These are phyloP conservation scores for Trypethelium eluteriae DNA, from an alignment of 495 filamentous ascomycete species.

Conservation along the genomic window DNA sequence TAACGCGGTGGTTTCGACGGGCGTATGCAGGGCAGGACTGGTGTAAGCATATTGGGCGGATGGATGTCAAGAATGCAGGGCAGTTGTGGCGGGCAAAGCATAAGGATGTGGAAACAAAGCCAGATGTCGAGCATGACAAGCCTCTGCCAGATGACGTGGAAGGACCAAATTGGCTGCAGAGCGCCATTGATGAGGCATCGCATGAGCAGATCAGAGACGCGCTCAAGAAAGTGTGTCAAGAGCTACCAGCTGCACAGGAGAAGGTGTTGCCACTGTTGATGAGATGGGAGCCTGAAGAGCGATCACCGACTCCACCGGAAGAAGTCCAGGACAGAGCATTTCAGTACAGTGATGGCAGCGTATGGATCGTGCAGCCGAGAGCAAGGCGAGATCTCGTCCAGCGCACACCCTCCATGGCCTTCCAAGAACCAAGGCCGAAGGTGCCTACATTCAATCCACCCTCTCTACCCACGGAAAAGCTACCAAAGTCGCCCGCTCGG, in stretches of 20 bases:
- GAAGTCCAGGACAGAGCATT: not conserved
- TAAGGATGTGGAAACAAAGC: not conserved
- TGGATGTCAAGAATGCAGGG: slow-evolving; percentile 2
- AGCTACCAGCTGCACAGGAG: not conserved
- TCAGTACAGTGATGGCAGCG: not conserved
- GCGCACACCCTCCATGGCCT: not conserved
- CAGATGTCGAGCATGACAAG: slow-evolving; percentile 1
- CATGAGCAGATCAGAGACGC: not conserved
- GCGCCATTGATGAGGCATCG: not conserved
- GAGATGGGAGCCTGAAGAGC: slow-evolving; percentile 8
- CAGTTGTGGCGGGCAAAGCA: slow-evolving; percentile 5
- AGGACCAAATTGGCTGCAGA: slow-evolving; percentile 4
- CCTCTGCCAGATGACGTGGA: slow-evolving; percentile 1
- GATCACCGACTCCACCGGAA: slow-evolving; percentile 5
- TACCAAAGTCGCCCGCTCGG: not conserved
- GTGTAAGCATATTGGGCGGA: slow-evolving; percentile 5
- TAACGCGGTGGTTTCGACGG: slow-evolving; percentile 1
- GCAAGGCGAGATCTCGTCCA: not conserved
- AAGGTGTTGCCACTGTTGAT: not conserved
- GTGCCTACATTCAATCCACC: not conserved
- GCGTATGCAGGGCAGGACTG: slow-evolving; percentile 5
- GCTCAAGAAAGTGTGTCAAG: not conserved
- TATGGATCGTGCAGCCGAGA: not conserved
- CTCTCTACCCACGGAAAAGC: not conserved
- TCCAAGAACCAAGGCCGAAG: not conserved